phyloP scores from a whole-genome alignment of 2,329 filamentous ascomycete genomes.

The Talaromyces sp. region DNA sequence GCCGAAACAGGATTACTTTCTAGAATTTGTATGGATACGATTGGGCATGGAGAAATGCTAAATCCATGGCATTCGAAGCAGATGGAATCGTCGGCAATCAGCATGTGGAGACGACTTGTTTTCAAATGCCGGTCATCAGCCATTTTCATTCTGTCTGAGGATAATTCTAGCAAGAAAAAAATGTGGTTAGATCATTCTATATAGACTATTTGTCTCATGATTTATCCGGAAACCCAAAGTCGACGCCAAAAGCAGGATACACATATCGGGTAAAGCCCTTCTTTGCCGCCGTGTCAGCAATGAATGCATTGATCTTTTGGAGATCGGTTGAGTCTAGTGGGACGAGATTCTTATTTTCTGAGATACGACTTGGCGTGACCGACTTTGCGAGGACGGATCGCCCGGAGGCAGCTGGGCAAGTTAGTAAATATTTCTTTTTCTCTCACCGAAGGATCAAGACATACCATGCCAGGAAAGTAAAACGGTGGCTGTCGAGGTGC shows the following conservation, averaged over 20 bases:
- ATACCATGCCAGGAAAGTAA: background rate
- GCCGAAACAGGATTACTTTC: too few species aligned
- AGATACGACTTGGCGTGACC: conserved; percentile 50
- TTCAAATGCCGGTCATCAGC: too few species aligned
- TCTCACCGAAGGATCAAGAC: background rate
- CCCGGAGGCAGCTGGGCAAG: background rate
- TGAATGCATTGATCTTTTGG: conserved; percentile 18
- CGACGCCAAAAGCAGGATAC: conserved; percentile 63
- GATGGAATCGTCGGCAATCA: too few species aligned
- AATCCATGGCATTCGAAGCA: too few species aligned
- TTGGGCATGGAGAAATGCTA: too few species aligned
- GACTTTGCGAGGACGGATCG: conserved; percentile 46
- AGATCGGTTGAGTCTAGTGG: background rate
- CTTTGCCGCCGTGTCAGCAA: conserved; percentile 24
- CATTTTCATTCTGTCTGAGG: too few species aligned
- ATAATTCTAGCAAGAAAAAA: too few species aligned
- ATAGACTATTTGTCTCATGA: background rate
- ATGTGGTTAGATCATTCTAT: background rate
- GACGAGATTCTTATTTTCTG: conserved; percentile 33
- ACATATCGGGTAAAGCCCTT: conserved; percentile 48
- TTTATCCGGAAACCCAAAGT: conserved; percentile 70
- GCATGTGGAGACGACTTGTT: too few species aligned
- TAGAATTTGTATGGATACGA: too few species aligned
- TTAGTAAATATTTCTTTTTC: background rate
- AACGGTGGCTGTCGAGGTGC: background rate